Base-by-base conservation (phyloP, 1,284 basidiomycete species). In the Anthracocystis panici-leucophaei region DNA sequence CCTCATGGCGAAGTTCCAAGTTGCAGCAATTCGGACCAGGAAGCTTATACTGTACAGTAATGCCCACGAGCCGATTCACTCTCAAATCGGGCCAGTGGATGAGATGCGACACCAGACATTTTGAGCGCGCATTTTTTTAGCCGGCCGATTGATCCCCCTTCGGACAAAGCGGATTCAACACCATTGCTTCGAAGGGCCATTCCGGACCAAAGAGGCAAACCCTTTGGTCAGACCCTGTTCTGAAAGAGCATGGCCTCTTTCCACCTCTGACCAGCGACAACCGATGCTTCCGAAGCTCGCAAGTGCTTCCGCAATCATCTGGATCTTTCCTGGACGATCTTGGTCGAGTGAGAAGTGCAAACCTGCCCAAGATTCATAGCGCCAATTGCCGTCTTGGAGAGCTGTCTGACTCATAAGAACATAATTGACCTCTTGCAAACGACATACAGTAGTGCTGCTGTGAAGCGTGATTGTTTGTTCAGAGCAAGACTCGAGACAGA, bases 121-220 rank as follows among this genome's bases (percentile, higher is more conserved):
- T 51, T 25, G 1, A 21, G n/a, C 35, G 5, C 14, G 35, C 35
- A 12, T 33, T 31, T 27, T 14, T 10, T n/a, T 5, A 52, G 20
- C 23, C 58, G 58, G 65, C 65, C 58, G 65, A 40, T 18, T 57
- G 33, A 16, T 25, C 3, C 3, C 18, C 3, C 18, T 10, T 33
- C 65, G 59, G 65, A 68, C 50, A 52, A 68, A 58, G 65, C 65
- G 65, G 65, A 21, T 38, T 16, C 38, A 23, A 38, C 42, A 0
- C 3, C 1, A 27, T 10, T 23, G 23, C 23, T 27, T 38, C 14
- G 38, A 59, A 59, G 64, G 57, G 21, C 16, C 44, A 21, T 48
- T 48, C 44, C 65, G 58, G 58, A 60, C 44, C 42, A 57, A 54
- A 49, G 7, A 40, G 40, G 21, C 18, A 2, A 7, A 10, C 2